Conservation (phyloP, 1,284 basidiomycete species). For the Cronartium quercuum region DNA sequence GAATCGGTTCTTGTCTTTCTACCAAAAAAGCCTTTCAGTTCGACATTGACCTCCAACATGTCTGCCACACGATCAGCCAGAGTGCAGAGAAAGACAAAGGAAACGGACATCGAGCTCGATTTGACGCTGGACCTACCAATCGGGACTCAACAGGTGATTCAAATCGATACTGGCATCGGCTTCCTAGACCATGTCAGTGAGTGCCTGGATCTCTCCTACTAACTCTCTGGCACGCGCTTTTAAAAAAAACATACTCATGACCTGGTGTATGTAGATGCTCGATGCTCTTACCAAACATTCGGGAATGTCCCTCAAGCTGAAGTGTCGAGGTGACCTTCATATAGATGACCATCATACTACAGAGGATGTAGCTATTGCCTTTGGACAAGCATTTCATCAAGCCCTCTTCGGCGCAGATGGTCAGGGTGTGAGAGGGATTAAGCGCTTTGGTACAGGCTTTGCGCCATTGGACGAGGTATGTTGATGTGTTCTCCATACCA, state of each 20-base stretch:
- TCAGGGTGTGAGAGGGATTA: conserved; percentile 71
- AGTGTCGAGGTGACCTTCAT: conserved; percentile 90
- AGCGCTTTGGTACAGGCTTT: conserved; percentile 90
- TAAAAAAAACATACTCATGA: background rate
- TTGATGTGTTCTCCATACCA: background rate
- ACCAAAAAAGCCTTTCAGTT: too few species aligned
- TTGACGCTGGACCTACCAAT: conserved; percentile 76
- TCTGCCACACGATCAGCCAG: conserved; percentile 57
- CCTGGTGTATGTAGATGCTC: conserved; percentile 45
- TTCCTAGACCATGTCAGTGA: conserved; percentile 84
- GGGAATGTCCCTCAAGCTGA: conserved; percentile 65
- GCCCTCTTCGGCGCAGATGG: conserved; percentile 68
- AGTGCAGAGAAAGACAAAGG: conserved; percentile 79
- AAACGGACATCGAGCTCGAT: conserved; percentile 79
- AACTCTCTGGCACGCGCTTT: background rate
- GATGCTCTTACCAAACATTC: conserved; percentile 50
- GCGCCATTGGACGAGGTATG: conserved; percentile 90
- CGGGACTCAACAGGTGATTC: conserved; percentile 64
- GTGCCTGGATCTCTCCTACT: background rate
- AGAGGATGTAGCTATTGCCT: conserved; percentile 60
- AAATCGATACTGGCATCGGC: conserved; percentile 88
- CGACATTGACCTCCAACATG: too few species aligned
- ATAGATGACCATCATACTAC: conserved; percentile 99
- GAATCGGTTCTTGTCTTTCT: too few species aligned
- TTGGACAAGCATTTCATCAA: conserved; percentile 81